phyloP scores from a whole-genome alignment of 345 rosid species.

The Chamaenerion angustifolium region DNA sequence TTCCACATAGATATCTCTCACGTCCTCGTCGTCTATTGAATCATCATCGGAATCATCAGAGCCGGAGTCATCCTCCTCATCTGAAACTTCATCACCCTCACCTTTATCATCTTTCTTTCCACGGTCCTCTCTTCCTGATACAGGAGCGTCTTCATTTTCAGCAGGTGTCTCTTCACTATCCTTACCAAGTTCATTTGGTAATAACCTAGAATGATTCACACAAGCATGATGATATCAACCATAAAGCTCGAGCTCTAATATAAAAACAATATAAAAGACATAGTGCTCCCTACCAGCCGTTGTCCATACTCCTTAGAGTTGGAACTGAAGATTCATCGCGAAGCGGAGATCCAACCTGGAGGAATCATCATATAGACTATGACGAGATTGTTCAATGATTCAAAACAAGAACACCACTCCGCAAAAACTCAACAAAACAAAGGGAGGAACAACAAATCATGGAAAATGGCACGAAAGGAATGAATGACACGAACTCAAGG shows the following conservation, averaged over 20 bases:
- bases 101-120: not conserved
- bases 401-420: not conserved
- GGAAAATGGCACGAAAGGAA: no score
- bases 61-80: slow-evolving; percentile 3
- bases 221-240: not conserved
- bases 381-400: not conserved
- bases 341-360: slow-evolving; percentile 6
- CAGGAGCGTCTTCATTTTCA: slow-evolving; percentile 2
- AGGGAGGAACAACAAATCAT: no score
- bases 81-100: not conserved
- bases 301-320: slow-evolving; percentile 1
- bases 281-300: slow-evolving; percentile 4
- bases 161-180: not conserved
- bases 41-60: slow-evolving; percentile 3
- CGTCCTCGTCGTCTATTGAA: not conserved
- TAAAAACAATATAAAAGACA: not conserved
- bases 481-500: no score
- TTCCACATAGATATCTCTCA: not conserved
- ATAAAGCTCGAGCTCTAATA: not conserved
- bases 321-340: not conserved
- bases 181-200: slow-evolving; percentile 2
- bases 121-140: no score
- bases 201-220: not conserved
- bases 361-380: not conserved
- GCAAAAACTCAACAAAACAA: no score